These are phyloP conservation scores for Pleurotus cornucopiae DNA, from an alignment of 768 basidiomycete species.

Conservation along the genomic window DNA sequence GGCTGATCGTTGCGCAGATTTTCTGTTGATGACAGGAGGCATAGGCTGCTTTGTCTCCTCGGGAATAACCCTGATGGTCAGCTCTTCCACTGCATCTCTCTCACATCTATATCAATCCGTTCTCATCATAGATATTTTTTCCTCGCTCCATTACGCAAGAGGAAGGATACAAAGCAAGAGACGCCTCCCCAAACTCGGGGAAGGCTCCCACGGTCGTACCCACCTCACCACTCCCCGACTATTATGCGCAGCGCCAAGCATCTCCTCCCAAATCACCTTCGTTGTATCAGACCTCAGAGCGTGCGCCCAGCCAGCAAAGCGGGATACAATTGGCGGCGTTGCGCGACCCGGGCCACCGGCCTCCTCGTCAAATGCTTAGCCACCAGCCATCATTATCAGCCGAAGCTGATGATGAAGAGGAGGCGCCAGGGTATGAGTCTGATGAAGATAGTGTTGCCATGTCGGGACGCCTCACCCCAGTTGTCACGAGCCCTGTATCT, in stretches of 20 bases:
- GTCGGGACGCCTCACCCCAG: conserved; percentile 18
- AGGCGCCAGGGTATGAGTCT: conserved; percentile 36
- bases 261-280: conserved; percentile 5
- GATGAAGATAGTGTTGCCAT: conserved; percentile 27
- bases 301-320: not conserved
- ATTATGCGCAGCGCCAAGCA: conserved; percentile 22
- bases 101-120: not conserved
- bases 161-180: conserved; percentile 53
- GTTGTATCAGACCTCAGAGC: not conserved
- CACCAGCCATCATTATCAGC: conserved; percentile 10
- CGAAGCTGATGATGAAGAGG: conserved; percentile 23
- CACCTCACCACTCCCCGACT: conserved; percentile 24
- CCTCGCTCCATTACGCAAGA: conserved; percentile 68
- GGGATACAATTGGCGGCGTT: not conserved
- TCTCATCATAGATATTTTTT: conserved; percentile 59
- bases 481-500: conserved; percentile 17
- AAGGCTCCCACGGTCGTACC: conserved; percentile 24
- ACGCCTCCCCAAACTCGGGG: conserved; percentile 20
- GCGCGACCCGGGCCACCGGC: conserved; percentile 1
- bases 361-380: conserved; percentile 7
- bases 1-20: conserved; percentile 40
- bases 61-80: conserved; percentile 72
- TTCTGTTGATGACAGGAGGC: conserved; percentile 65
- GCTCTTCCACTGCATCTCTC: conserved; percentile 17
- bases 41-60: conserved; percentile 79